phyloP scores from a whole-genome alignment of 306 rosid genomes.

The Vigna hirtella region DNA sequence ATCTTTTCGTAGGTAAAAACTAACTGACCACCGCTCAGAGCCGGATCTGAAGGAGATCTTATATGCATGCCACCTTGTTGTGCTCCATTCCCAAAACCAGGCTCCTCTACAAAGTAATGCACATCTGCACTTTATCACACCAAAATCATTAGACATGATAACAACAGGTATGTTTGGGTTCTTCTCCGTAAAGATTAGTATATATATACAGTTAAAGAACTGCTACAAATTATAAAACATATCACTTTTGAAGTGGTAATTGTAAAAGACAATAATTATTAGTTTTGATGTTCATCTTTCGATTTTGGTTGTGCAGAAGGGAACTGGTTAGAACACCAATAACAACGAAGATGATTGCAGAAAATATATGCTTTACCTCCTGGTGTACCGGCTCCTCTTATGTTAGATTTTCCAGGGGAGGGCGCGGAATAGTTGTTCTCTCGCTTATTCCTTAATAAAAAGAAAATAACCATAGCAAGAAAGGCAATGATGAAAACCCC shows the following conservation, averaged over 20 bases:
- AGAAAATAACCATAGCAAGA: constrained; percentile 46
- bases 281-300: background rate
- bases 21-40: constrained; percentile 42
- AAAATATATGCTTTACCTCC: constrained; percentile 35
- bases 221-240: too few species aligned
- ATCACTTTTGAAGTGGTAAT: too few species aligned
- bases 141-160: background rate
- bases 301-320: background rate
- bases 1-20: constrained; percentile 72
- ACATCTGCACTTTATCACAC: constrained; percentile 49
- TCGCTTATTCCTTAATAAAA: constrained; percentile 41
- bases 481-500: constrained; percentile 57
- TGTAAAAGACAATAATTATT: background rate
- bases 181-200: too few species aligned
- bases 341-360: background rate
- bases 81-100: constrained; percentile 40
- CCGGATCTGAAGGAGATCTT: constrained; percentile 52
- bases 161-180: background rate
- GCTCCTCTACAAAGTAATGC: constrained; percentile 57
- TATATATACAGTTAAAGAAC: too few species aligned
- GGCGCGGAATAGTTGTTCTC: constrained; percentile 15
- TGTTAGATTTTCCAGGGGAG: constrained; percentile 45
- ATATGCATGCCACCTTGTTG: constrained; percentile 44
- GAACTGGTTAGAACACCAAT: background rate
- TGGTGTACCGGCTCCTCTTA: constrained; percentile 38